These are phyloP conservation scores for Ogataea wickerhamii DNA, from an alignment of 805 yeast genomes.

Conservation along the genomic window DNA sequence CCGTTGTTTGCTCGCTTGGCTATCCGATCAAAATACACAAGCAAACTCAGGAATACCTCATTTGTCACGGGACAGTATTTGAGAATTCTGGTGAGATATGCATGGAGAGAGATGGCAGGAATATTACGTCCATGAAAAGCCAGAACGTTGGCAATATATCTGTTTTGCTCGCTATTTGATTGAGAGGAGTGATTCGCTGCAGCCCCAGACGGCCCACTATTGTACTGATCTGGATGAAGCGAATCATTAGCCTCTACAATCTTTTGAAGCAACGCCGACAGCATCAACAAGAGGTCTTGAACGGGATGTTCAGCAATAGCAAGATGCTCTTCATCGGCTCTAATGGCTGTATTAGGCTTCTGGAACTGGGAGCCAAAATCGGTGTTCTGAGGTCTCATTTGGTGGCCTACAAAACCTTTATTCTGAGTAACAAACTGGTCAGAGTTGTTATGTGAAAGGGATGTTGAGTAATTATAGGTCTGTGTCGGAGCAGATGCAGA, in stretches of 20 bases:
- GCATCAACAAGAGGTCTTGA: slow-evolving; percentile 75
- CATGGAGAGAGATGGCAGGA: slow-evolving; percentile 91
- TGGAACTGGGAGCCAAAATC: slow-evolving; percentile 3
- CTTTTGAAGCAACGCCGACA: slow-evolving; percentile 77
- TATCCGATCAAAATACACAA: slow-evolving; percentile 92
- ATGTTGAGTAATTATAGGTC: slow-evolving; percentile 16
- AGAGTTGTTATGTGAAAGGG: slow-evolving; percentile 10
- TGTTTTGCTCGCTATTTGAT: slow-evolving; percentile 32
- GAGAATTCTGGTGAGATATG: slow-evolving; percentile 83
- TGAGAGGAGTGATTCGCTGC: slow-evolving; percentile 12
- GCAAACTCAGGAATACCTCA: slow-evolving; percentile 84
- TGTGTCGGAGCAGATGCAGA: slow-evolving; percentile 30
- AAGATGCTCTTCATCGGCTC: slow-evolving; percentile 42
- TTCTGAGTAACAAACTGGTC: slow-evolving; percentile 8
- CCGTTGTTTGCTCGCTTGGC: slow-evolving; percentile 74
- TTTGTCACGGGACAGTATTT: slow-evolving; percentile 98
- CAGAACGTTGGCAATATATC: slow-evolving; percentile 63
- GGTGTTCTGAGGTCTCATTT: slow-evolving; percentile 7
- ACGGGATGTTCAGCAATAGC: slow-evolving; percentile 84
- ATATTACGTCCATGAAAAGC: slow-evolving; percentile 95
- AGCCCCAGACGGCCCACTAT: slow-evolving; percentile 31
- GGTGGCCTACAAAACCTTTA: slow-evolving; percentile 6
- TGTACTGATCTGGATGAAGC: slow-evolving; percentile 65
- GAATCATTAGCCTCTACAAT: slow-evolving; percentile 89
- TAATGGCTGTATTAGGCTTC: slow-evolving; percentile 3